Evolutionary conservation across 2,329 filamentous ascomycete genomes (phyloP).

Genomic region (Xylaria sp.): DNA sequence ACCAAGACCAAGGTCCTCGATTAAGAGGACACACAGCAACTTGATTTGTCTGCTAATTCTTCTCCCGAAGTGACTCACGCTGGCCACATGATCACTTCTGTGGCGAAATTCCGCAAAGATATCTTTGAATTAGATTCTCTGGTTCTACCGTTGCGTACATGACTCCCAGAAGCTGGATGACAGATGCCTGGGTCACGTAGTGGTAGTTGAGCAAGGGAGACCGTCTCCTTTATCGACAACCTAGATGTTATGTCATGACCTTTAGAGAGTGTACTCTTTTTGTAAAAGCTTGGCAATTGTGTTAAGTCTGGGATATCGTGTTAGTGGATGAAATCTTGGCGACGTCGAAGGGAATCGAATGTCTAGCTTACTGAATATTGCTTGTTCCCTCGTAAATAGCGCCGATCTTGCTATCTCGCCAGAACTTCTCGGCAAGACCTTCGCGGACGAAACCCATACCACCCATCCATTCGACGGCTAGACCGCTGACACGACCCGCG

Average conservation of each 20-base stretch:
- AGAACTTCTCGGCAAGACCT: slow-evolving; percentile 97
- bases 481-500: slow-evolving; percentile 83
- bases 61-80: not conserved
- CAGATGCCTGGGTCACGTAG: not conserved
- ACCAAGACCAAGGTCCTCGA: not conserved
- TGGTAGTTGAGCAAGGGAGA: not conserved
- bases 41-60: not conserved
- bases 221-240: not conserved
- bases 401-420: slow-evolving; percentile 97
- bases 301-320: slow-evolving; percentile 59
- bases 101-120: not conserved
- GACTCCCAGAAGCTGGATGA: not conserved
- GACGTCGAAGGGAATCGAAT: not conserved
- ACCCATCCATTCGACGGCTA: slow-evolving; percentile 98
- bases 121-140: not conserved
- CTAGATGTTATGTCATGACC: not conserved
- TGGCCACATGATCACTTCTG: not conserved
- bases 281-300: slow-evolving; percentile 71
- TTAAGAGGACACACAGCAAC: not conserved
- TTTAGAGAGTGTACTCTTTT: slow-evolving; percentile 66
- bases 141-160: slow-evolving; percentile 8
- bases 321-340: slow-evolving; percentile 41
- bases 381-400: slow-evolving; percentile 96
- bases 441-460: slow-evolving; percentile 99
- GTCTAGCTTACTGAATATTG: slow-evolving; percentile 70